A percentile compares a stretch with the other conserved stretches of the same genome.
Evolutionary conservation across 768 basidiomycete genomes (phyloP).

Genomic region (Coprinopsis marcescibilis): DNA sequence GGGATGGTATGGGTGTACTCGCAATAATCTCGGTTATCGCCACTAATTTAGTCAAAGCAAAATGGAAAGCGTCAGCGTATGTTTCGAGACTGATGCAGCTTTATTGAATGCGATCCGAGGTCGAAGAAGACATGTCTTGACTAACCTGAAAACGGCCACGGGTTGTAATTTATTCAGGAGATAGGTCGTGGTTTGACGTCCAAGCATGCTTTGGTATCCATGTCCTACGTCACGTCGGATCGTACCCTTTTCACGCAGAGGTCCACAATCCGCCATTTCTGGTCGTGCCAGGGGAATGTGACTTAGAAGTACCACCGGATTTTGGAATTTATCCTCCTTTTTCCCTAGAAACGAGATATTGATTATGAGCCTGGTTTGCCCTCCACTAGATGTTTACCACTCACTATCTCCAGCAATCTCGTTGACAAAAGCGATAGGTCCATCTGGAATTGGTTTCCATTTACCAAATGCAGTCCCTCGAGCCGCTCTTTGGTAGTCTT

Average conservation of each 20-base stretch:
- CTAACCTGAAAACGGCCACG: conserved; percentile 62
- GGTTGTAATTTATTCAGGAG: conserved; percentile 66
- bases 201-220: conserved; percentile 80
- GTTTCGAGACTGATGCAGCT: not conserved
- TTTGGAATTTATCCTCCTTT: conserved; percentile 14
- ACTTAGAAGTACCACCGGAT: conserved; percentile 64
- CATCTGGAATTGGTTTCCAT: conserved; percentile 50
- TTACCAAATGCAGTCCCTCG: conserved; percentile 42
- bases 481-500: conserved; percentile 65
- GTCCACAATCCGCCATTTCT: conserved; percentile 72
- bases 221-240: conserved; percentile 73
- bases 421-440: conserved; percentile 57
- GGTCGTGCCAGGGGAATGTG: conserved; percentile 84
- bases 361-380: not conserved
- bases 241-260: conserved; percentile 62
- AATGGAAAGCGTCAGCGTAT: not conserved
- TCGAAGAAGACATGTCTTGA: conserved; percentile 14
- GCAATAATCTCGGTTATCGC: conserved; percentile 91
- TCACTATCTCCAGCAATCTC: conserved; percentile 35
- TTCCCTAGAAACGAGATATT: conserved; percentile 16
- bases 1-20: conserved; percentile 42
- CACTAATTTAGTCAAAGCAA: conserved; percentile 34
- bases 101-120: conserved; percentile 1
- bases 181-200: conserved; percentile 72
- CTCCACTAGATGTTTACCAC: not conserved